Percentiles rank a stretch among this genome's conserved stretches.
Evolutionary conservation across 176 grass and related monocot genomes (phyloP).

Genomic region (Aegilops tauschii): DNA sequence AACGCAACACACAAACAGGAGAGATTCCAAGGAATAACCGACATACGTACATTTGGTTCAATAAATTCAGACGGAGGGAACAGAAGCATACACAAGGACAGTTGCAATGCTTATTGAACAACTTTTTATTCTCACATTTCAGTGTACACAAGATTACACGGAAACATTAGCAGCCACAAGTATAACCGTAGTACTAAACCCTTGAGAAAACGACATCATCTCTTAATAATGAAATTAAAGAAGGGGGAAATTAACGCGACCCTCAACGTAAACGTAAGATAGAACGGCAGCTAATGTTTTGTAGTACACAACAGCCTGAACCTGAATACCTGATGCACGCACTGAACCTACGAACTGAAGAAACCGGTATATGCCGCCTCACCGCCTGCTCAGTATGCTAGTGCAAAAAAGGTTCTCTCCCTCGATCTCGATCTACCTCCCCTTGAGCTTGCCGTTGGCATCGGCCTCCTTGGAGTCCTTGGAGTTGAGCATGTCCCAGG

Average conservation of each 20-base stretch:
- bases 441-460: slow-evolving; percentile 35
- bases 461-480: neutral
- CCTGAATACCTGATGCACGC: neutral
- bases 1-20: no score
- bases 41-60: no score
- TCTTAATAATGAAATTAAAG: neutral
- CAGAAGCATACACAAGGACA: neutral
- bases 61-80: no score
- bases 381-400: neutral
- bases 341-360: slow-evolving; percentile 19
- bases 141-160: neutral
- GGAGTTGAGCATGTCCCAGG: slow-evolving; percentile 49
- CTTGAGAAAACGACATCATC: neutral
- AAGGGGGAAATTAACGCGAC: neutral
- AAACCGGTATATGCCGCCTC: neutral
- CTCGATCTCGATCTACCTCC: neutral
- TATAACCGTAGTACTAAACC: neutral
- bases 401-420: neutral
- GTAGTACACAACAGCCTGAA: neutral
- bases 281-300: neutral
- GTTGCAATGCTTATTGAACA: neutral
- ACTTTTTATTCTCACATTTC: neutral
- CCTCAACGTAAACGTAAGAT: neutral
- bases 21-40: no score
- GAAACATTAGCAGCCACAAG: neutral